Evolutionary conservation across 768 basidiomycete genomes (phyloP).

Genomic region (Cubamyces sp.): DNA sequence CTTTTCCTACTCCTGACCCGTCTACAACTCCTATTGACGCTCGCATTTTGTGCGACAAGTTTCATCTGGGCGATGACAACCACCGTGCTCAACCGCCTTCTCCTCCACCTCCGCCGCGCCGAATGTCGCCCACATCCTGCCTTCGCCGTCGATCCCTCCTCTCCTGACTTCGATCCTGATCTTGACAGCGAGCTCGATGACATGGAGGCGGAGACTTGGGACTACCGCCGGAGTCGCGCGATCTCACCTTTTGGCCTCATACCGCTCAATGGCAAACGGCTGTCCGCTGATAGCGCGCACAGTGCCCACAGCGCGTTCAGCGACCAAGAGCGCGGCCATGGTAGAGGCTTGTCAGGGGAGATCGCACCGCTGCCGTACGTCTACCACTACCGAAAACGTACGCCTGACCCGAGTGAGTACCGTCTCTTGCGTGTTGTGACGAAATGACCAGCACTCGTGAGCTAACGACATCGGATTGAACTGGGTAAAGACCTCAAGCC

Average conservation of each 20-base stretch:
- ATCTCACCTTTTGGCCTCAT: slow-evolving; percentile 24
- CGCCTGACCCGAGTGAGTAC: slow-evolving; percentile 20
- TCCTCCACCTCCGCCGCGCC: slow-evolving; percentile 38
- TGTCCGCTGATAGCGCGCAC: slow-evolving; percentile 10
- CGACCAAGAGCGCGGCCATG: neutral
- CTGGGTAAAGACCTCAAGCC: slow-evolving; percentile 2
- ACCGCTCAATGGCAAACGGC: slow-evolving; percentile 5
- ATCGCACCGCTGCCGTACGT: slow-evolving; percentile 1
- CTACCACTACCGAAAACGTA: slow-evolving; percentile 21
- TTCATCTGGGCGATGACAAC: slow-evolving; percentile 42
- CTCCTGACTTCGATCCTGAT: neutral
- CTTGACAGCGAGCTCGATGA: slow-evolving; percentile 6
- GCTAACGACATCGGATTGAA: too few species aligned
- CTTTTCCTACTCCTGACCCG: neutral
- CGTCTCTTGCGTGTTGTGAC: neutral
- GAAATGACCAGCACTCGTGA: too few species aligned
- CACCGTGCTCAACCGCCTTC: slow-evolving; percentile 38
- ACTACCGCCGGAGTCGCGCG: neutral
- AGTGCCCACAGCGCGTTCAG: neutral
- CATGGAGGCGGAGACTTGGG: neutral
- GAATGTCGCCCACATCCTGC: slow-evolving; percentile 22
- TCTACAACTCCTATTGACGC: too few species aligned
- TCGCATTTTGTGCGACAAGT: slow-evolving; percentile 21
- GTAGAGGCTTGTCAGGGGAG: neutral
- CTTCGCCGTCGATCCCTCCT: too few species aligned